Conservation (phyloP, 345 rosid species). For the Ceriops tagal region DNA sequence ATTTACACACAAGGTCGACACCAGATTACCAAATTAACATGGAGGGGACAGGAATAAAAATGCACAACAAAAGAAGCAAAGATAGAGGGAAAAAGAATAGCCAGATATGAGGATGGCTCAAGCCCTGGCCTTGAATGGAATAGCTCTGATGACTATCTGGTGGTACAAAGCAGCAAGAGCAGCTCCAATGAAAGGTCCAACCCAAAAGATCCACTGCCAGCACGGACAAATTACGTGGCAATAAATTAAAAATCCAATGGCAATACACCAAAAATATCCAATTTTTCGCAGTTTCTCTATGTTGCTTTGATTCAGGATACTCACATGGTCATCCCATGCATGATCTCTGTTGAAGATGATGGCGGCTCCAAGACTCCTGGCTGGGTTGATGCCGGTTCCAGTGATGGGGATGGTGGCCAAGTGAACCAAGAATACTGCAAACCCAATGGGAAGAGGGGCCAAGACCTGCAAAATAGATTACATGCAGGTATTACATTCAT, state of each 20-base stretch:
- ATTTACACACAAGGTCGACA: conserved; percentile 22
- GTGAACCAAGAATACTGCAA: conserved; percentile 48
- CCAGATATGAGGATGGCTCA: background rate
- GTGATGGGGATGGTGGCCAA: conserved; percentile 45
- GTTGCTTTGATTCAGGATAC: background rate
- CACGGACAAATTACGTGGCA: background rate
- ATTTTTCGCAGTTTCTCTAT: background rate
- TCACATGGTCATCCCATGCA: conserved; percentile 47
- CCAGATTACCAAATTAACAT: conserved; percentile 13
- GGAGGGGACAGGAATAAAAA: background rate
- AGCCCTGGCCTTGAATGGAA: conserved; percentile 28
- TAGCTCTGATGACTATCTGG: conserved; percentile 30
- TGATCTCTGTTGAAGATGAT: conserved; percentile 39
- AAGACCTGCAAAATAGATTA: conserved; percentile 15
- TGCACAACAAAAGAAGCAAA: background rate
- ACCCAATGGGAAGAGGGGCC: conserved; percentile 50
- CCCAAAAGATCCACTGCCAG: conserved; percentile 32
- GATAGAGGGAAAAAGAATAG: background rate
- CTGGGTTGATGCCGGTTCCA: conserved; percentile 44
- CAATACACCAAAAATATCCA: background rate
- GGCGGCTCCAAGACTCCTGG: conserved; percentile 51
- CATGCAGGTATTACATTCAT: too few relatives aligned
- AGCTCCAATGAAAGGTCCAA: conserved; percentile 34
- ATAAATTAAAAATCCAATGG: background rate
- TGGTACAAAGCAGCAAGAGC: conserved; percentile 33